These are phyloP conservation scores for Globisporangium ultimum DNA, from an alignment of 352 stramenopile genomes.

Conservation along the genomic window DNA sequence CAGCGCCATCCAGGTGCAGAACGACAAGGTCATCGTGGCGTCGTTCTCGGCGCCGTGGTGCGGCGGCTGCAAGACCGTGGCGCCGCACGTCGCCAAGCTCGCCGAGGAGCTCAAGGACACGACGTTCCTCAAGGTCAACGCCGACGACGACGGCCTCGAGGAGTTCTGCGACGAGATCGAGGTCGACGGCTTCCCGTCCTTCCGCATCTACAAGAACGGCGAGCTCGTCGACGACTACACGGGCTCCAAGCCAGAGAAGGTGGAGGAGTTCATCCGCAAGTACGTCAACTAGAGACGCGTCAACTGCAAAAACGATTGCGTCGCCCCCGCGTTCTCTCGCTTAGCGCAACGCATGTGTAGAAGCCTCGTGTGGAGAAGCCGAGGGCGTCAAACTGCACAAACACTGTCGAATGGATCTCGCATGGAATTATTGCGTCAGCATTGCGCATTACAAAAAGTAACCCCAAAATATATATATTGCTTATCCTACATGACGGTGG, in stretches of 20 bases:
- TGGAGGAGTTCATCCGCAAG: slow-evolving; percentile 70
- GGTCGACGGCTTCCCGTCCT: slow-evolving; percentile 71
- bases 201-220: slow-evolving; percentile 67
- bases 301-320: too few species aligned
- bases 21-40: slow-evolving; percentile 45
- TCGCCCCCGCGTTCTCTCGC: too few species aligned
- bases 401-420: too few species aligned
- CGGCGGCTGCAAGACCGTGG: slow-evolving; percentile 62
- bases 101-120: slow-evolving; percentile 47
- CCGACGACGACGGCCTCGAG: slow-evolving; percentile 43
- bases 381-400: too few species aligned
- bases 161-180: slow-evolving; percentile 67
- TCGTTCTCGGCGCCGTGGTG: slow-evolving; percentile 68
- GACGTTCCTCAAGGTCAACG: slow-evolving; percentile 56
- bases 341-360: too few species aligned
- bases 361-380: too few species aligned
- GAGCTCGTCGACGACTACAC: slow-evolving; percentile 56
- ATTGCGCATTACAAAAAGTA: too few species aligned
- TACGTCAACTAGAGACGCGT: slow-evolving; percentile 19
- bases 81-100: slow-evolving; percentile 45
- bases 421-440: too few species aligned
- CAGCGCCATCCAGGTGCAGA: slow-evolving; percentile 12
- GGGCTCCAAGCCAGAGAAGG: slow-evolving; percentile 74
- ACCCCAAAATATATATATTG: too few species aligned
- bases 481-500: too few species aligned